Evolutionary conservation across 495 filamentous ascomycete genomes (phyloP).

Genomic region (Neurospora discreta): DNA sequence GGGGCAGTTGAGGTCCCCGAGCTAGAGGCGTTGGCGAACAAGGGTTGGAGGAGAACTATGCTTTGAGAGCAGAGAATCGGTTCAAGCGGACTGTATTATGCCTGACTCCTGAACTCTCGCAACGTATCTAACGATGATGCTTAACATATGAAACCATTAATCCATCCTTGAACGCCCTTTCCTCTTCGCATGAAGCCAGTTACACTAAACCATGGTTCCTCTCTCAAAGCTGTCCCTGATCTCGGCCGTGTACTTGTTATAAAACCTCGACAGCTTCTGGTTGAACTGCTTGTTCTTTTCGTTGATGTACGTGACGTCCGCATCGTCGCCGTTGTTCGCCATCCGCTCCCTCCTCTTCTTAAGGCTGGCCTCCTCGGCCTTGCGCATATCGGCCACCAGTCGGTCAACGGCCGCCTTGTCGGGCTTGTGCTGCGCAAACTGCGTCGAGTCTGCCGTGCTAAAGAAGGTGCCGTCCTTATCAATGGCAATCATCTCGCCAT

Average conservation of each 20-base stretch:
- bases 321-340: conserved; percentile 61
- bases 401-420: conserved; percentile 84
- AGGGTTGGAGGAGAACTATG: conserved; percentile 74
- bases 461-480: conserved; percentile 88
- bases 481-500: conserved; percentile 88
- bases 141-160: conserved; percentile 3
- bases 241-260: conserved; percentile 97
- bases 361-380: conserved; percentile 75
- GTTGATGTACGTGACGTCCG: conserved; percentile 97
- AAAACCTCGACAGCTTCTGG: conserved; percentile 87
- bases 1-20: conserved; percentile 58
- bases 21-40: conserved; percentile 62
- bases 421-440: conserved; percentile 77
- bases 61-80: conserved; percentile 33
- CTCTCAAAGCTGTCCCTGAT: conserved; percentile 97
- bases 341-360: conserved; percentile 73
- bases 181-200: neutral
- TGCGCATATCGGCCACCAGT: conserved; percentile 72
- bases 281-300: conserved; percentile 99
- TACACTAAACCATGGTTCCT: conserved; percentile 67
- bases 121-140: neutral
- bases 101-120: neutral
- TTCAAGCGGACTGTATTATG: conserved; percentile 22
- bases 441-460: conserved; percentile 67
- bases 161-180: neutral